These are phyloP conservation scores for Entomortierella lignicola DNA, from an alignment of 192 early-diverging fungal genomes.

Conservation along the genomic window DNA sequence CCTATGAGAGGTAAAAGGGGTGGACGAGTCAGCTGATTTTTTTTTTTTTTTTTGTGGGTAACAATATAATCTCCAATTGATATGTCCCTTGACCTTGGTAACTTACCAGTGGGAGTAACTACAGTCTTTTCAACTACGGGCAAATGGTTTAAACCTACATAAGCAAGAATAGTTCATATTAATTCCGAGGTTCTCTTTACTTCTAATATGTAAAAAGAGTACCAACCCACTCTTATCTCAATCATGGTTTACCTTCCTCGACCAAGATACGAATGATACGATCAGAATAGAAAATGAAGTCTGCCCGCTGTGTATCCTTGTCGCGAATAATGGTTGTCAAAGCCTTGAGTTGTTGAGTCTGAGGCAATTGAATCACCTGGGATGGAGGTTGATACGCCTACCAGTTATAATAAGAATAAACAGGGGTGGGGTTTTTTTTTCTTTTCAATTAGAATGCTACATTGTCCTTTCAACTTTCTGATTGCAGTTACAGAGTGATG, in stretches of 20 bases:
- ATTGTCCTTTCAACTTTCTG: too few species aligned
- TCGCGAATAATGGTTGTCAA: slow-evolving; percentile 89
- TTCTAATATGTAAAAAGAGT: too few species aligned
- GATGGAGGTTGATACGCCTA: slow-evolving; percentile 57
- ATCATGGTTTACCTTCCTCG: slow-evolving; percentile 78
- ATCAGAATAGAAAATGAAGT: slow-evolving; percentile 96
- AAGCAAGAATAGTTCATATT: too few species aligned
- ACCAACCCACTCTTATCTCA: background rate
- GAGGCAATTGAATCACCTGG: slow-evolving; percentile 75
- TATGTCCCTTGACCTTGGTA: background rate
- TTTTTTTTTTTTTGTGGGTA: background rate
- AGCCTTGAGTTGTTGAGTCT: slow-evolving; percentile 82
- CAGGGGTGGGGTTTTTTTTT: background rate
- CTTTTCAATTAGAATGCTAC: too few species aligned
- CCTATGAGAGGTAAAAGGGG: too few species aligned
- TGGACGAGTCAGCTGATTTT: background rate
- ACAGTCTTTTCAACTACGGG: slow-evolving; percentile 85
- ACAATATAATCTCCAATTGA: background rate
- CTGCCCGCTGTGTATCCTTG: slow-evolving; percentile 79
- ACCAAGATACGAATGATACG: slow-evolving; percentile 89
- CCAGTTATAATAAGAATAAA: background rate
- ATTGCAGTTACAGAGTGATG: too few species aligned
- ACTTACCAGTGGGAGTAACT: slow-evolving; percentile 79
- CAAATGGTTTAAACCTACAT: slow-evolving; percentile 88
- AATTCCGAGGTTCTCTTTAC: too few species aligned